Percentiles rank a stretch among this genome's conserved stretches.
Evolutionary conservation across 163 green algal genomes (phyloP).

Genomic region (Scenedesmus sp.): DNA sequence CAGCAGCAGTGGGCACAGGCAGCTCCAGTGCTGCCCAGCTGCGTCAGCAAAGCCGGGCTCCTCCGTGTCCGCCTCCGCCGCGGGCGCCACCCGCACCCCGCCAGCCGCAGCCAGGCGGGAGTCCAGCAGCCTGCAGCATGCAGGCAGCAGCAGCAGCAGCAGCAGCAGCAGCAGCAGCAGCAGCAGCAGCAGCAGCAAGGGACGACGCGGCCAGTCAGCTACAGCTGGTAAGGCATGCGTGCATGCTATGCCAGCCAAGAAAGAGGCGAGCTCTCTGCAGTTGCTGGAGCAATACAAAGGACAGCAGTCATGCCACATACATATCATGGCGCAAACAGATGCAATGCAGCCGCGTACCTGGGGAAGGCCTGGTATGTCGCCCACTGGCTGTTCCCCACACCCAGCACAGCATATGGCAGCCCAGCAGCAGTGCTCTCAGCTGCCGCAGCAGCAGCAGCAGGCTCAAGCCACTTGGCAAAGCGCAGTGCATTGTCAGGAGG

Average conservation of each 20-base stretch:
- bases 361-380: constrained; percentile 53
- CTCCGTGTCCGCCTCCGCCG: constrained; percentile 9
- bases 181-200: no score
- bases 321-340: no score
- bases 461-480: constrained; percentile 45
- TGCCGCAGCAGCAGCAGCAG: not conserved
- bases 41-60: constrained; percentile 13
- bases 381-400: constrained; percentile 60
- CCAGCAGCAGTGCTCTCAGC: not conserved
- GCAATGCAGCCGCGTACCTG: not conserved
- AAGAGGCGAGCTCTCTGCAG: not conserved
- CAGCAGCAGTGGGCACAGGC: constrained; percentile 26
- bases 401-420: constrained; percentile 53
- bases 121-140: constrained; percentile 28
- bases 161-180: not conserved
- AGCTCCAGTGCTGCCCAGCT: not conserved
- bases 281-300: no score
- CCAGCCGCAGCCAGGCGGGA: constrained; percentile 14
- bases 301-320: no score
- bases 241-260: no score
- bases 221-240: no score
- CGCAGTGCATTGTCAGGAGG: constrained; percentile 61
- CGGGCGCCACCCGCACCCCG: not conserved
- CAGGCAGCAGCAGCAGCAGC: not conserved
- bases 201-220: no score